Evolutionary conservation across 2,329 filamentous ascomycete genomes (phyloP), one percentile per base, ranked within the genome.

Genomic region (Lachnellula hyalina): DNA sequence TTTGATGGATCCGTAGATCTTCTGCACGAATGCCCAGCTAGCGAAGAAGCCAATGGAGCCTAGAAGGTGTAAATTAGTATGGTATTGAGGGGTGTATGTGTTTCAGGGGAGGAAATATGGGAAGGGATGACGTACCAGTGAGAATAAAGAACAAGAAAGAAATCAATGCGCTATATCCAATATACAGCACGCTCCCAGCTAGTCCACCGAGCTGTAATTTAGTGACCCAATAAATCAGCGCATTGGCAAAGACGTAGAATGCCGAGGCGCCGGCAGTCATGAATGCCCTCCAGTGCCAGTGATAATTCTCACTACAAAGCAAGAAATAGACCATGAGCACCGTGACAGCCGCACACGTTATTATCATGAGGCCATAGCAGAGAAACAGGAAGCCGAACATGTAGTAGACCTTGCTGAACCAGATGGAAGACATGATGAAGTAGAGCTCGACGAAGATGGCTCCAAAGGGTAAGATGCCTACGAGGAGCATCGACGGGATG

Each of bases 371-470:
- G 11, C 89, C 92, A 68, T 96, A 99, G 79, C 92, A 96, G 54
- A 99, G 81, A 79, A 99, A 99, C 36, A 99, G 77, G 80, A 99
- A 99, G 21, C 94, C 94, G 67, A 99, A 99, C 94, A 99, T 99
- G 81, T 99, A 99, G 79, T 99, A 99, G 63, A 99, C 94, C 74
- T 94, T 90, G 77, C 87, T 93, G 74, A 95, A 96, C 94, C 94
- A 99, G 70, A 99, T 93, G 25, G 90, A 96, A 74, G 87, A 96
- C 90, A 99, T 96, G 77, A 99, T 96, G 74, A 97, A 97, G 80
- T 96, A 97, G 2, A 99, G 84, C 75, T 99, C 94, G 47, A 97
- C 92, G 63, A 97, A 96, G 69, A 99, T 97, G 59, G 94, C 93
- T 47, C 89, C 91, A 67, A 99, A 99, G 0, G 94, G 94, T 25